phyloP scores from a whole-genome alignment of 768 basidiomycete genomes.

The Serendipita sp. region DNA sequence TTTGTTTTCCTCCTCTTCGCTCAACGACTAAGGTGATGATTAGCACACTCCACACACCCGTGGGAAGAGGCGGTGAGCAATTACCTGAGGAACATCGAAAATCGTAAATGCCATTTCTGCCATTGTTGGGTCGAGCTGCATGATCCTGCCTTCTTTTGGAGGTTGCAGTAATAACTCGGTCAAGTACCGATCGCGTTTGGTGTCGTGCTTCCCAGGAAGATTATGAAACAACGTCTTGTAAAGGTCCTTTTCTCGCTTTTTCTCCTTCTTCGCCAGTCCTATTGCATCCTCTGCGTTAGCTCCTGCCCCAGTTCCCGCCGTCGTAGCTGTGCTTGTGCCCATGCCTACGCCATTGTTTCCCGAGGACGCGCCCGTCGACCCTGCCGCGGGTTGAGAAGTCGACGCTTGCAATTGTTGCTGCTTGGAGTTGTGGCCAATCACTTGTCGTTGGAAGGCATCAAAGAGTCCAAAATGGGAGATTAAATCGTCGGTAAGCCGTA shows the following conservation, averaged over 20 bases:
- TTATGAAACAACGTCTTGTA: constrained; percentile 3
- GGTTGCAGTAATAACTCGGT: neutral
- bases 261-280: constrained; percentile 1
- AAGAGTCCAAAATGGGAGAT: neutral
- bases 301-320: neutral
- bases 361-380: neutral
- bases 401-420: neutral
- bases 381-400: neutral
- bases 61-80: neutral
- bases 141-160: constrained; percentile 5
- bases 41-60: neutral
- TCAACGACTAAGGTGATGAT: neutral
- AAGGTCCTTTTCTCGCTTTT: constrained; percentile 2
- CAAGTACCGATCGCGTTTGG: constrained; percentile 1
- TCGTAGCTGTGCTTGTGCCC: neutral
- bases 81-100: constrained; percentile 1
- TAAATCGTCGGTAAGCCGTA: neutral
- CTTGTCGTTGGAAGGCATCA: constrained; percentile 3
- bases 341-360: neutral
- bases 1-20: constrained; percentile 4
- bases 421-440: neutral
- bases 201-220: neutral
- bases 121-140: neutral
- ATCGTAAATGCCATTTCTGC: constrained; percentile 3
- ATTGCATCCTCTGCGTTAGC: neutral